Evolutionary conservation across 1,284 basidiomycete genomes (phyloP).

Genomic region (Pyrrhoderma lamaoense): DNA sequence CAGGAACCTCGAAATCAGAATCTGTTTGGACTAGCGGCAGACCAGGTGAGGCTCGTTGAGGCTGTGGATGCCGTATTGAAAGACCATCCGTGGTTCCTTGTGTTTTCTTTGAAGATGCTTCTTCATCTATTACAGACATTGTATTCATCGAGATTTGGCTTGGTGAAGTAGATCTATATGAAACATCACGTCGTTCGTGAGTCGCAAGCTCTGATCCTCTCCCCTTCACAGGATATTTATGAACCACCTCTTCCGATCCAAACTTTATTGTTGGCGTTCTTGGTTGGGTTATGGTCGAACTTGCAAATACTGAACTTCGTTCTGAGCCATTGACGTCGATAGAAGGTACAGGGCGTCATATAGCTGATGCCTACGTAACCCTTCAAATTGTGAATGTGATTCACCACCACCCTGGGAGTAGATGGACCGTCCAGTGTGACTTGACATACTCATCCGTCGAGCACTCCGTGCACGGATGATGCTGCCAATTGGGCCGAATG

Average conservation of each 20-base stretch:
- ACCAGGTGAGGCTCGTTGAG: conserved; percentile 5
- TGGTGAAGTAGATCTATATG: conserved; percentile 19
- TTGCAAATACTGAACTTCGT: conserved; percentile 22
- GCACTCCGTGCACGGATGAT: conserved; percentile 79
- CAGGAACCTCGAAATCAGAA: neutral
- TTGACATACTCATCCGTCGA: conserved; percentile 54
- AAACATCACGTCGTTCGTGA: conserved; percentile 45
- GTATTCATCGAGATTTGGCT: conserved; percentile 6
- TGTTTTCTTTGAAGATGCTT: neutral
- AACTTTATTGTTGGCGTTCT: conserved; percentile 68
- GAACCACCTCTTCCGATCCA: conserved; percentile 60
- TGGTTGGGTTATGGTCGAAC: conserved; percentile 30
- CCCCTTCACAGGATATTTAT: conserved; percentile 55
- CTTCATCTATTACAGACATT: conserved; percentile 10
- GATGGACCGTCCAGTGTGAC: conserved; percentile 29
- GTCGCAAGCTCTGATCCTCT: conserved; percentile 37
- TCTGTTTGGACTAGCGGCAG: neutral
- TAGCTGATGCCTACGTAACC: conserved; percentile 67
- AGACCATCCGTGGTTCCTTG: neutral
- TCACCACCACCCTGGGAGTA: conserved; percentile 28
- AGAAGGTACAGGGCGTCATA: conserved; percentile 65
- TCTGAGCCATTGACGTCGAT: conserved; percentile 26
- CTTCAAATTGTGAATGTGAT: conserved; percentile 25
- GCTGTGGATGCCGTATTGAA: conserved; percentile 13
- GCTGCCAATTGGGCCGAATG: conserved; percentile 82